Evolutionary conservation across 192 early-diverging fungal genomes (phyloP).

Genomic region (Coemansia sp.): DNA sequence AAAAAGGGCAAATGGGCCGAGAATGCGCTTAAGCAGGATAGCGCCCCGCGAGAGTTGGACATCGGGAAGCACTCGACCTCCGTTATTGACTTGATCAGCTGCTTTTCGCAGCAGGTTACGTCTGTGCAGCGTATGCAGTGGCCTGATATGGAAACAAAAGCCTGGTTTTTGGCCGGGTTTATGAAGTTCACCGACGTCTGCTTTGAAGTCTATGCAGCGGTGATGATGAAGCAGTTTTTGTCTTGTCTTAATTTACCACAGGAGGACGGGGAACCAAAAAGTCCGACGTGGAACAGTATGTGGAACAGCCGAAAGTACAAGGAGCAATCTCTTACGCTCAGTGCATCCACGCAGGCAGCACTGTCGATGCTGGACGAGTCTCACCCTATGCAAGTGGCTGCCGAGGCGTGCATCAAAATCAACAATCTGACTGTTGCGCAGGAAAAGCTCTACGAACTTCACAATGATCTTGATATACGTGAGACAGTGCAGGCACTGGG

Average conservation of each 20-base stretch:
- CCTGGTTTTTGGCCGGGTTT: constrained; percentile 46
- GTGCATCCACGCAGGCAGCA: constrained; percentile 33
- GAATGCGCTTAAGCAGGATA: constrained; percentile 51
- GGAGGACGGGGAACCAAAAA: constrained; percentile 18
- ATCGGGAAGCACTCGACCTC: constrained; percentile 55
- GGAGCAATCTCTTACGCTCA: constrained; percentile 38
- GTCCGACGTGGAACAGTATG: constrained; percentile 43
- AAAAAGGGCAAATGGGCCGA: constrained; percentile 39
- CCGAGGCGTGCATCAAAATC: constrained; percentile 49
- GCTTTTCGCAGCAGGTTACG: constrained; percentile 51
- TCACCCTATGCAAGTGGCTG: constrained; percentile 25
- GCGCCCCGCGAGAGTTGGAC: constrained; percentile 25
- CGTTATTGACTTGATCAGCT: constrained; percentile 48
- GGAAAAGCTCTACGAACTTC: constrained; percentile 46
- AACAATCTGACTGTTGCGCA: constrained; percentile 49
- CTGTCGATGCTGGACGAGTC: constrained; percentile 45
- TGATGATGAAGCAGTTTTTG: constrained; percentile 50
- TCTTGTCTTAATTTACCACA: constrained; percentile 18
- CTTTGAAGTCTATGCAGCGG: constrained; percentile 47
- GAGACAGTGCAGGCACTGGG: constrained; percentile 37
- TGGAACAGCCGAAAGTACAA: constrained; percentile 51
- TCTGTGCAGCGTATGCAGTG: constrained; percentile 38
- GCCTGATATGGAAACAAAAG: constrained; percentile 50
- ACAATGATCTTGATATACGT: constrained; percentile 41
- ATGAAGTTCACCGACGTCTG: constrained; percentile 39